Evolutionary conservation across 2,329 filamentous ascomycete genomes (phyloP), one percentile per base, ranked within the genome.

Genomic region (Phialophora macrospora): DNA sequence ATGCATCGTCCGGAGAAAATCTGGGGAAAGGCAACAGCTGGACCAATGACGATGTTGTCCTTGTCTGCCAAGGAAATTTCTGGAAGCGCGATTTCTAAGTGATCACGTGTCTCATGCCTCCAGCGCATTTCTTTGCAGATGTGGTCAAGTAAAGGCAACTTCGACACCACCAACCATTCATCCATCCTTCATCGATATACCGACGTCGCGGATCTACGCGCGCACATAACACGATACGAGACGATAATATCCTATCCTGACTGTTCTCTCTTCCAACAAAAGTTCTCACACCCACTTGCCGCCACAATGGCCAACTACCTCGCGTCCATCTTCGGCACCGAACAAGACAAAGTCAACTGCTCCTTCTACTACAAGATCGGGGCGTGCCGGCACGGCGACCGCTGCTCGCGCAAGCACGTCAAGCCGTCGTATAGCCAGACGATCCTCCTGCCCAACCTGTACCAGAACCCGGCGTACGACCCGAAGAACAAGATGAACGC

Each of bases 321-420:
- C 79, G 95, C 95, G 75, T 97, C 93, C 78, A 99, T 99, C 83
- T 99, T 99, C 85, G 95, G 95, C 76, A 99, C 95, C 32, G 95
- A 99, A 86, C 95, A 98, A 81, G 95, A 99, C 88, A 99, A 94
- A 78, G 73, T 97, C 84, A 97, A 98, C 87, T 97, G 95, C 87
- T 95, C 91, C 64, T 99, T 99, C 87, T 99, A 99, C 88, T 93
- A 97, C 90, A 99, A 99, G 84, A 99, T 99, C 80, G 95, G 95
- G 78, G 95, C 95, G 62, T 99, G 95, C 84, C 90, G 95, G 69
- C 95, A 99, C 85, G 95, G 95, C 77, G 95, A 99, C 82, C 92
- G 95, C 76, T 99, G 95, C 86, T 96, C 91, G 68, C 90, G 95
- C 74, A 99, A 99, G 81, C 95, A 99, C 81, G 95, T 99, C 84